Conservation (phyloP, 441 rosid species). For the Gossypium davidsonii region DNA sequence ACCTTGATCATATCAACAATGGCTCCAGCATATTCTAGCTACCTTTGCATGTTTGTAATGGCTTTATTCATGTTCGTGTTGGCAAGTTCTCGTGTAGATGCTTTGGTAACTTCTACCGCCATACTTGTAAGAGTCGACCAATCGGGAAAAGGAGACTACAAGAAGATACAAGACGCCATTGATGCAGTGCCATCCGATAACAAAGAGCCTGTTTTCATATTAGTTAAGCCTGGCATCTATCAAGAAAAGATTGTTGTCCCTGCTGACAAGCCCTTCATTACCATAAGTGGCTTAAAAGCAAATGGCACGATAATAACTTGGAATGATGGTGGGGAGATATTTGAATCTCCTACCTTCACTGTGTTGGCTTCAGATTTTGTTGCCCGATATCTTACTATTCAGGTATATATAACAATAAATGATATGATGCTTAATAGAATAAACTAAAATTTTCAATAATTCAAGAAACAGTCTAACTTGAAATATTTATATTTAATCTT, state of each 20-base stretch:
- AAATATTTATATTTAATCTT: not conserved
- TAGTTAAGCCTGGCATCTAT: constrained; percentile 28
- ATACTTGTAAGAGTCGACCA: constrained; percentile 23
- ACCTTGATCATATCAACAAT: not conserved
- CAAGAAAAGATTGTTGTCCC: constrained; percentile 47
- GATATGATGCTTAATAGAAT: not conserved
- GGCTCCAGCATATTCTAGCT: not conserved
- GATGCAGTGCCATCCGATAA: constrained; percentile 21
- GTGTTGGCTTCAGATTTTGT: constrained; percentile 54
- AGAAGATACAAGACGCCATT: constrained; percentile 29
- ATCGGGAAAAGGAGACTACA: constrained; percentile 23
- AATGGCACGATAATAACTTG: constrained; percentile 37
- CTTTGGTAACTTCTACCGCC: not conserved
- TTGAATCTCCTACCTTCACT: constrained; percentile 47
- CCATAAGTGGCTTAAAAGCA: constrained; percentile 37
- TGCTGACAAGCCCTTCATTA: constrained; percentile 38
- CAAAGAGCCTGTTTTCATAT: constrained; percentile 12
- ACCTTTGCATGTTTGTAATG: not conserved
- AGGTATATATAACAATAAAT: constrained; percentile 8
- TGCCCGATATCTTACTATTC: constrained; percentile 21
- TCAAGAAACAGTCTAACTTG: not conserved
- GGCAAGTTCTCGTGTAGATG: not conserved
- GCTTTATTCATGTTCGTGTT: not conserved
- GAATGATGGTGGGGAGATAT: constrained; percentile 50
- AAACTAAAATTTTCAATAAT: not conserved